Evolutionary conservation across 176 grass and related monocot species (phyloP).

Genomic region (Avena insularis): DNA sequence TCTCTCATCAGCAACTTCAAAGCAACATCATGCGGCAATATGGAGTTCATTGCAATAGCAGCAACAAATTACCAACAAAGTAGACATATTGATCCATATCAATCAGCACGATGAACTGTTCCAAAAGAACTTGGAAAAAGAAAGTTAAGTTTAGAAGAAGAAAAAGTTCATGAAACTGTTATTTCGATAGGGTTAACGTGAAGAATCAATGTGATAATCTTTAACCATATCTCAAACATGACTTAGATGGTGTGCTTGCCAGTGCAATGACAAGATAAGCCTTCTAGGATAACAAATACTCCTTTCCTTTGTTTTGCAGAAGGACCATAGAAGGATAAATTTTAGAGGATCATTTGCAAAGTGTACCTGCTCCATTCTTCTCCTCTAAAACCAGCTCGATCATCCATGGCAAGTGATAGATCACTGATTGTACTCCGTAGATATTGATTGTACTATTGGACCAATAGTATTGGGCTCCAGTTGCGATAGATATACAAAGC

Average conservation of each 20-base stretch:
- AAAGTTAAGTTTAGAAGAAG: neutral
- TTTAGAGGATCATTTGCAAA: neutral
- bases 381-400: conserved; percentile 86
- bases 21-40: conserved; percentile 75
- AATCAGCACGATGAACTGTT: conserved; percentile 96
- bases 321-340: conserved; percentile 1
- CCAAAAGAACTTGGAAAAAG: conserved; percentile 87
- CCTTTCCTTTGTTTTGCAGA: neutral
- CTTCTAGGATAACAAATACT: neutral
- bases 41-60: conserved; percentile 22
- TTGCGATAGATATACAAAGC: too few relatives aligned
- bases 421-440: conserved; percentile 42
- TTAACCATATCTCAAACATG: conserved; percentile 2
- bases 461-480: too few relatives aligned
- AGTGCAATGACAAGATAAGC: conserved; percentile 5
- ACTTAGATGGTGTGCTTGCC: conserved; percentile 23
- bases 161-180: neutral
- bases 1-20: conserved; percentile 69
- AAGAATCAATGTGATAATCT: neutral
- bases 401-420: conserved; percentile 68
- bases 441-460: too few relatives aligned
- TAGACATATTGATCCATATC: conserved; percentile 84
- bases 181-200: conserved; percentile 3
- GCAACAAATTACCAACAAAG: too few relatives aligned
- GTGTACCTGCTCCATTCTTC: conserved; percentile 86